Conservation (phyloP, 768 basidiomycete genomes). For the Boletus subcaerulescens region DNA sequence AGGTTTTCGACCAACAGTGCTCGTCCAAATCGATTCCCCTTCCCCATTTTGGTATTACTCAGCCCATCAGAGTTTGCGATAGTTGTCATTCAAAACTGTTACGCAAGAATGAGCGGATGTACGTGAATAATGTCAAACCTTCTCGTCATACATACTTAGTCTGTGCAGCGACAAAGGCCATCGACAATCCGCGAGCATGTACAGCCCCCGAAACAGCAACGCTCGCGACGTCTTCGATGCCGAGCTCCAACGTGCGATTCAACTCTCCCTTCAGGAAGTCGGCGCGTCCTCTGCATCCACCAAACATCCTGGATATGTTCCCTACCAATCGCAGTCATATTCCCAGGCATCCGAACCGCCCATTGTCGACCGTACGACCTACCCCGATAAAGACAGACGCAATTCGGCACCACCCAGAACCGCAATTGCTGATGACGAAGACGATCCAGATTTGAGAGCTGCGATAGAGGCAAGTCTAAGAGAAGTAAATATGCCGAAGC, state of each 20-base stretch:
- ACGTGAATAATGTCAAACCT: conserved; percentile 16
- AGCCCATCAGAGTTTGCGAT: conserved; percentile 94
- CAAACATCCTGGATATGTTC: conserved; percentile 65
- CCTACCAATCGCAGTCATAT: conserved; percentile 45
- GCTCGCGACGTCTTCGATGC: conserved; percentile 71
- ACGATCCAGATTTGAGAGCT: conserved; percentile 87
- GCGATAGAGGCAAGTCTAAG: conserved; percentile 94
- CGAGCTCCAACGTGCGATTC: conserved; percentile 91
- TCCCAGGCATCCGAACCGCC: conserved; percentile 69
- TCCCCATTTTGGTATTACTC: conserved; percentile 90
- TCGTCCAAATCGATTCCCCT: conserved; percentile 80
- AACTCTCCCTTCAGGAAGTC: conserved; percentile 82
- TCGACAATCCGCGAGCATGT: conserved; percentile 53
- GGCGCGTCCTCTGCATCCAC: conserved; percentile 43
- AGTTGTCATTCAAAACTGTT: conserved; percentile 77
- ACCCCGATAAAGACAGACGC: conserved; percentile 30
- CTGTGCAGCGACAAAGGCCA: conserved; percentile 44
- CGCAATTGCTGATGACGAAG: conserved; percentile 58
- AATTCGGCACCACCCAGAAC: conserved; percentile 19
- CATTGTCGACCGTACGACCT: conserved; percentile 51
- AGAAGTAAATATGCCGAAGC: conserved; percentile 75
- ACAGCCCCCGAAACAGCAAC: conserved; percentile 50
- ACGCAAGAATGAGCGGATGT: conserved; percentile 62
- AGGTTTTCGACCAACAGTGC: conserved; percentile 93
- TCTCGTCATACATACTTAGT: not conserved